Percentiles rank a stretch among this genome's conserved stretches.
Evolutionary conservation across 495 filamentous ascomycete genomes (phyloP).

Genomic region (Cercophora sp.): DNA sequence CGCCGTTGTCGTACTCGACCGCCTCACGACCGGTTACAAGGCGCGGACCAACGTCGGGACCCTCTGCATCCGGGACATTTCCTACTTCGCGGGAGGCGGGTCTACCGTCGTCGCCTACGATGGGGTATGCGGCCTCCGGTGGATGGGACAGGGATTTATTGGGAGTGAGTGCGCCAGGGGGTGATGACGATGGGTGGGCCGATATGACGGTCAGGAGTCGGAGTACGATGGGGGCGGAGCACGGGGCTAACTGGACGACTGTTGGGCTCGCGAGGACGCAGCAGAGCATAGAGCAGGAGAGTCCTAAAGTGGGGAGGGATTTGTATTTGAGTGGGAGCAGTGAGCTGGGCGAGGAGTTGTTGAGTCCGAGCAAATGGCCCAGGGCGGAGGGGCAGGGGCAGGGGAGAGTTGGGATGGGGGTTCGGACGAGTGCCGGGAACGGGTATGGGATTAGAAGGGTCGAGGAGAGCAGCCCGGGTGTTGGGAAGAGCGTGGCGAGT

Average conservation of each 20-base stretch:
- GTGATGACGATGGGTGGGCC: slow-evolving; percentile 13
- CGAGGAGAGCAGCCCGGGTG: too few species aligned
- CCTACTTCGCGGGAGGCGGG: neutral
- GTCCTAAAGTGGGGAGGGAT: neutral
- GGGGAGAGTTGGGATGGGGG: neutral
- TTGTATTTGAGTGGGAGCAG: neutral
- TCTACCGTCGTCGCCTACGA: neutral
- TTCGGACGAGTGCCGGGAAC: neutral
- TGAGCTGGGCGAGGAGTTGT: neutral
- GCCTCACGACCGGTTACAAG: slow-evolving; percentile 4
- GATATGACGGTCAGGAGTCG: slow-evolving; percentile 19
- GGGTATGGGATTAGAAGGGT: slow-evolving; percentile 3
- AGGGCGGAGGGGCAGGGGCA: slow-evolving; percentile 1
- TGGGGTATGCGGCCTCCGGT: neutral
- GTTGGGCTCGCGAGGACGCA: too few species aligned
- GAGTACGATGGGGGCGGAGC: slow-evolving; percentile 4
- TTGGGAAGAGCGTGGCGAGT: too few species aligned
- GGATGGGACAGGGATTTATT: neutral
- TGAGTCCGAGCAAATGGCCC: slow-evolving; percentile 6
- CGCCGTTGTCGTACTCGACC: too few species aligned
- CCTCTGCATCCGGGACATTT: too few species aligned
- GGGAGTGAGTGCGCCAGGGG: too few species aligned
- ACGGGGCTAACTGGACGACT: slow-evolving; percentile 19
- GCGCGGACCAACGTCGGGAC: neutral
- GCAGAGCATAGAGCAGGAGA: too few species aligned